Evolutionary conservation across 345 rosid genomes (phyloP), one percentile per base, ranked within the genome.

Genomic region (Jatropha curcas): DNA sequence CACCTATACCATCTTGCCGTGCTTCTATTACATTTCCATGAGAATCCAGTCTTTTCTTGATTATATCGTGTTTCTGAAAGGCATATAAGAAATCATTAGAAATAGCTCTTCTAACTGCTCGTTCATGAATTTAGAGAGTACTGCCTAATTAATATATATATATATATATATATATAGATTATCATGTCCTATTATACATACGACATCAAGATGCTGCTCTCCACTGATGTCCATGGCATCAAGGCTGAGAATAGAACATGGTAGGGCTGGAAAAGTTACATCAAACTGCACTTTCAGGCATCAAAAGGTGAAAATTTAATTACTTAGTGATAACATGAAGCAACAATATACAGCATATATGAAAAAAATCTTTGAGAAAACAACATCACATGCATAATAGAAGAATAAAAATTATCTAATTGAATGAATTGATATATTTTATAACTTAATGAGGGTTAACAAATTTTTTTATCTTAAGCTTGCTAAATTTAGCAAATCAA

Each of bases 211-310:
- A 83, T 92, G 99, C 56, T 92, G 92, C 84, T 89, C 97, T 69
- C 98, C 98, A 70, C 99, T 92, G 81, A 89, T 88, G 82, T 95
- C 99, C 93, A 95, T 95, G 31, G 98, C 98, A 78, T 95, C 99
- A 65, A 95, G 82, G 75, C 98, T 95, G 59, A 92, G 89, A 78
- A 95, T 86, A 46, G 99, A 89, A 81, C 99, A 95, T 8, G 99
- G 87, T 68, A 95, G 82, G 65, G 93, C 96, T 71, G 98, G 98
- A 79, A 95, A 95, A 9, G 92, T 88, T 65, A 95, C 82, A 68
- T 95, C 99, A 63, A 95, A 89, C 97, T 92, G 94, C 85, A 84
- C 19, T 68, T 82, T 76, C 61, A 69, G 48, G 37, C 10, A 76
- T 52, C 74, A 52, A 46, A 43, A 43, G 30, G 25, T 37, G 20